Conservation (phyloP, 257 asterid genomes). For the Rhazya stricta region DNA sequence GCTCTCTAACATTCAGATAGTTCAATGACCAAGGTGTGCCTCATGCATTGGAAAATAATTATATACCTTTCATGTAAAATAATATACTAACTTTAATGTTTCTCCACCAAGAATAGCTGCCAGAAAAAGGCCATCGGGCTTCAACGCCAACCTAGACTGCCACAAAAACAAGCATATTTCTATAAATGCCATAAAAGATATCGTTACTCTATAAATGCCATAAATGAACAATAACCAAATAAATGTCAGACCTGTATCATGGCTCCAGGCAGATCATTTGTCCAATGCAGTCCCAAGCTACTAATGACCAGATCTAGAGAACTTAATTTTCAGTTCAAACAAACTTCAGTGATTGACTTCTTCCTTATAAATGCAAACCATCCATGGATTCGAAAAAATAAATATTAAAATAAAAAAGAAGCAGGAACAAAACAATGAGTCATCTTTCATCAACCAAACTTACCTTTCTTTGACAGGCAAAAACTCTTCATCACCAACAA, state of each 20-base stretch:
- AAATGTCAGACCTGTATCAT: slow-evolving; percentile 78
- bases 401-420: too few species aligned
- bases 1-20: slow-evolving; percentile 49
- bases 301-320: slow-evolving; percentile 81
- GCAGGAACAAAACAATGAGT: too few species aligned
- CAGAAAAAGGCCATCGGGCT: slow-evolving; percentile 93
- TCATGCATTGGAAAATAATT: background rate
- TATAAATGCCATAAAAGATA: slow-evolving; percentile 1
- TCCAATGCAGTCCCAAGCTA: slow-evolving; percentile 98
- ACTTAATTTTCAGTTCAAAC: slow-evolving; percentile 35
- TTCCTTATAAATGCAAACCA: background rate
- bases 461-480: slow-evolving; percentile 83
- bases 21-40: background rate
- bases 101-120: slow-evolving; percentile 98
- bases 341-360: background rate
- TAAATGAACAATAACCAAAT: background rate
- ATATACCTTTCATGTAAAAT: background rate
- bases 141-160: slow-evolving; percentile 90
- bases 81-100: slow-evolving; percentile 55
- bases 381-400: background rate
- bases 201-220: background rate
- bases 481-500: slow-evolving; percentile 88
- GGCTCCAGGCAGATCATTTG: slow-evolving; percentile 98
- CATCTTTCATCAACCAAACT: background rate
- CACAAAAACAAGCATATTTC: slow-evolving; percentile 21